These are phyloP conservation scores for Pseudogymnoascus sp. DNA, from an alignment of 2,329 filamentous ascomycete species.

Conservation along the genomic window DNA sequence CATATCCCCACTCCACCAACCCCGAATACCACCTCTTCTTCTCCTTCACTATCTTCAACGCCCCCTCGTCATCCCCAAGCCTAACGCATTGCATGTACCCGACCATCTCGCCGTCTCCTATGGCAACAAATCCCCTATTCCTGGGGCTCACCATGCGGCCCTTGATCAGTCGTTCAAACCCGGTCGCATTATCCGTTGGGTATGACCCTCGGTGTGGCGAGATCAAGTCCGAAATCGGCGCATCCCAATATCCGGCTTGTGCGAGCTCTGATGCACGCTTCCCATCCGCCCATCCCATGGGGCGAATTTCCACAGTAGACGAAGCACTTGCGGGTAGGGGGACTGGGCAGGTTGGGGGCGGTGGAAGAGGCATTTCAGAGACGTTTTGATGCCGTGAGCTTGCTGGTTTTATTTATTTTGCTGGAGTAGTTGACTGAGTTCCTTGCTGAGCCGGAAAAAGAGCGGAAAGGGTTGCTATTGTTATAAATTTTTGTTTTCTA, in stretches of 20 bases:
- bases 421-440: not conserved
- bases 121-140: constrained; percentile 17
- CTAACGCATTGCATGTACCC: constrained; percentile 18
- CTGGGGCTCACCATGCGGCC: constrained; percentile 15
- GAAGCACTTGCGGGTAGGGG: not conserved
- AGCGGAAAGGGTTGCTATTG: not conserved
- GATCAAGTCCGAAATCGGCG: constrained; percentile 15
- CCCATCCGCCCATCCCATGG: not conserved
- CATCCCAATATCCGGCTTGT: constrained; percentile 17
- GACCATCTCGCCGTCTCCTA: constrained; percentile 11
- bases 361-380: not conserved
- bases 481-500: not conserved
- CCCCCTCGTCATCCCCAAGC: constrained; percentile 18
- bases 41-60: constrained; percentile 10
- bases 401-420: not conserved
- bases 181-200: not conserved
- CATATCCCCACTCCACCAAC: constrained; percentile 10
- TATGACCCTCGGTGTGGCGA: constrained; percentile 15
- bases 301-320: not conserved
- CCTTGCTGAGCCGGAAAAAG: not conserved
- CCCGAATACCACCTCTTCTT: constrained; percentile 10
- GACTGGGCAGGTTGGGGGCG: not conserved
- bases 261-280: constrained; percentile 10
- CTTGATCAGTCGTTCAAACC: constrained; percentile 14
- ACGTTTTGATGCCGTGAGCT: not conserved